Conservation (phyloP, 2,329 filamentous ascomycete genomes). For the Raffaelea albimanens region DNA sequence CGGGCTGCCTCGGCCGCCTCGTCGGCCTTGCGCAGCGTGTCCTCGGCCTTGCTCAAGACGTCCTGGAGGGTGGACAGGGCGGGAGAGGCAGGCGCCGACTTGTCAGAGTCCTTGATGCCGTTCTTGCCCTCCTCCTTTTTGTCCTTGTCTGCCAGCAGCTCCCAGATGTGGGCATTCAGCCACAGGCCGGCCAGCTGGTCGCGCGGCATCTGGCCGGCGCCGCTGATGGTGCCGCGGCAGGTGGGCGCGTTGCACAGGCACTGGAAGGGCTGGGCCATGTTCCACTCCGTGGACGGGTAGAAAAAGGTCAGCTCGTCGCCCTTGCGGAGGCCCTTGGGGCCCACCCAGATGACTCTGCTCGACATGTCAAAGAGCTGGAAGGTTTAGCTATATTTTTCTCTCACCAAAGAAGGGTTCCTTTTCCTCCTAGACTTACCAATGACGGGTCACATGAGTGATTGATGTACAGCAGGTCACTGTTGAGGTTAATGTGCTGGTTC, state of each 20-base stretch:
- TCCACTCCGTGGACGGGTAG: conserved; percentile 67
- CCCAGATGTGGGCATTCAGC: conserved; percentile 52
- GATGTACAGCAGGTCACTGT: conserved; percentile 58
- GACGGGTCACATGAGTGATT: conserved; percentile 61
- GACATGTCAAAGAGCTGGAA: conserved; percentile 50
- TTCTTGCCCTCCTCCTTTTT: conserved; percentile 1
- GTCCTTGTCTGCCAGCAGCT: conserved; percentile 29
- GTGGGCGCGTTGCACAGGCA: conserved; percentile 49
- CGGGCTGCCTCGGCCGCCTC: conserved; percentile 36
- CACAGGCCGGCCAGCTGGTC: conserved; percentile 48
- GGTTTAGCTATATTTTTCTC: too few relatives aligned
- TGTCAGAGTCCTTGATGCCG: conserved; percentile 22
- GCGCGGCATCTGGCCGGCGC: conserved; percentile 50
- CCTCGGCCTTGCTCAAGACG: conserved; percentile 35
- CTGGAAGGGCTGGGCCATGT: conserved; percentile 62
- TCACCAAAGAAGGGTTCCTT: background rate
- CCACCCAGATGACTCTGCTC: conserved; percentile 47
- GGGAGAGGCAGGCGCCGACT: background rate
- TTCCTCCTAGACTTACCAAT: conserved; percentile 36
- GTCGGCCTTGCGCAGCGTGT: conserved; percentile 34
- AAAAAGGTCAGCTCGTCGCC: conserved; percentile 61
- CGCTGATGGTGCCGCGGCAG: conserved; percentile 54
- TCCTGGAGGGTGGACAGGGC: conserved; percentile 22
- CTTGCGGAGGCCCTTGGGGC: conserved; percentile 41
- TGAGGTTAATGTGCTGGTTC: conserved; percentile 49